Evolutionary conservation across 164 flowering plant genomes (phyloP), one percentile per base, ranked within the genome.

Genomic region (Houttuynia cordata): DNA sequence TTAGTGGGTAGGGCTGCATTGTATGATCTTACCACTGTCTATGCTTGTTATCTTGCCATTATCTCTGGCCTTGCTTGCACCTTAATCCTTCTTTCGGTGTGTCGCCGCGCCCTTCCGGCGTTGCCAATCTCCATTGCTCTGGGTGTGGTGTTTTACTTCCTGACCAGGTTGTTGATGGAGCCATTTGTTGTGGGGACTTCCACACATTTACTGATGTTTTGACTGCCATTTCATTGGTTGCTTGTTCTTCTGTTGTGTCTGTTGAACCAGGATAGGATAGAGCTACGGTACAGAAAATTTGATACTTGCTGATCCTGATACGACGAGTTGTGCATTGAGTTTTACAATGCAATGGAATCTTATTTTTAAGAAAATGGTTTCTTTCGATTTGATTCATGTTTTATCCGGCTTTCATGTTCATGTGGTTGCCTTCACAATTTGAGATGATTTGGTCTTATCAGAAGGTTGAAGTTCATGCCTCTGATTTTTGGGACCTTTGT

Each of bases 1-100:
- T 85, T 92, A 56, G 98, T 92, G 63, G 98, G 96, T 49, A 85
- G 98, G 70, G 98, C 98, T 65, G 93, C 98, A 59, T 82, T 89
- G 96, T 92, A 87, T 78, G 98, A 92, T 81, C 78, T 92, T 24
- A 85, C 87, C 94, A 92, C 98, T 12, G 91, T 92, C 10, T 92
- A 89, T 78, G 96, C 96, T 25, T 92, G 96, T 78, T 92, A 92
- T 73, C 89, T 92, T 67, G 98, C 90, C 5, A 89, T 92, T 62
- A 82, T 92, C 69, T 84, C 93, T 15, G 96, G 98, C 51, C 87
- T 92, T 57, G 96, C 87, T 10, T 85, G 91, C 83, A 92, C 98
- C 9, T 83, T 92, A 22, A 85, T 92, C 56, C 68, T 92, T 79
- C 65, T 92, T 70, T 80, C 96, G 20, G 81, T 92, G 58, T 81